These are phyloP conservation scores for Skeletonema grethae DNA, from an alignment of 108 stramenopile genomes.

Conservation along the genomic window DNA sequence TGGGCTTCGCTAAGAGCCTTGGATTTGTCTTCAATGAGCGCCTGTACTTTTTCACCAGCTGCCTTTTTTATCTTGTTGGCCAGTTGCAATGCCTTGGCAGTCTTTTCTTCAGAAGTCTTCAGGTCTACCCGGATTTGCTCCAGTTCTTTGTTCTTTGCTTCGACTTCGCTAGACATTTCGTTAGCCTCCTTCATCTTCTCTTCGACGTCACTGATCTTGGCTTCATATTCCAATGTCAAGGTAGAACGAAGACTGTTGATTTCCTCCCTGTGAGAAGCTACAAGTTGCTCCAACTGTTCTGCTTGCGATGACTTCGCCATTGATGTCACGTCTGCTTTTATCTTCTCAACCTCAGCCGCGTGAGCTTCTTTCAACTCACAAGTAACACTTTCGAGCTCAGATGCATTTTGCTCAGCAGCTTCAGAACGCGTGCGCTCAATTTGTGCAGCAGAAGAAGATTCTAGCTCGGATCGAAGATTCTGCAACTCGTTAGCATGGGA, in stretches of 20 bases:
- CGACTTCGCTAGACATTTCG: slow-evolving; percentile 24
- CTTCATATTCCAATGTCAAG: slow-evolving; percentile 14
- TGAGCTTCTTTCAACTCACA: slow-evolving; percentile 22
- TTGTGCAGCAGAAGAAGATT: slow-evolving; percentile 14
- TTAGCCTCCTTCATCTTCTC: slow-evolving; percentile 21
- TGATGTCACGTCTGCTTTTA: slow-evolving; percentile 18
- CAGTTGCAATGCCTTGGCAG: slow-evolving; percentile 41
- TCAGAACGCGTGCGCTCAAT: slow-evolving; percentile 7
- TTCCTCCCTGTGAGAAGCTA: slow-evolving; percentile 26
- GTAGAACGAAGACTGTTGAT: slow-evolving; percentile 1
- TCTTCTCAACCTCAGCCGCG: slow-evolving; percentile 18
- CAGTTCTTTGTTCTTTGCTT: slow-evolving; percentile 46
- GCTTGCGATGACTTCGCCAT: slow-evolving; percentile 26
- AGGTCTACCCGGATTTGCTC: slow-evolving; percentile 40
- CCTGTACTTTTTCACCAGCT: slow-evolving; percentile 30
- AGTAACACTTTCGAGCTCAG: slow-evolving; percentile 7
- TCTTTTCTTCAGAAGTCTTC: slow-evolving; percentile 31
- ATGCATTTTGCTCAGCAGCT: slow-evolving; percentile 1
- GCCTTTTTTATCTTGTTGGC: slow-evolving; percentile 59
- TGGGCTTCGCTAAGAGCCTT: slow-evolving; percentile 22
- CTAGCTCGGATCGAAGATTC: slow-evolving; percentile 14
- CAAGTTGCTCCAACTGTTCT: slow-evolving; percentile 32
- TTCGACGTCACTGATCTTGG: slow-evolving; percentile 12
- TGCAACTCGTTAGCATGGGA: slow-evolving; percentile 38
- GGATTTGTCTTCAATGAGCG: slow-evolving; percentile 37